These are phyloP conservation scores for Apophysomyces sp. DNA, from an alignment of 371 early-diverging fungal species.

Conservation along the genomic window DNA sequence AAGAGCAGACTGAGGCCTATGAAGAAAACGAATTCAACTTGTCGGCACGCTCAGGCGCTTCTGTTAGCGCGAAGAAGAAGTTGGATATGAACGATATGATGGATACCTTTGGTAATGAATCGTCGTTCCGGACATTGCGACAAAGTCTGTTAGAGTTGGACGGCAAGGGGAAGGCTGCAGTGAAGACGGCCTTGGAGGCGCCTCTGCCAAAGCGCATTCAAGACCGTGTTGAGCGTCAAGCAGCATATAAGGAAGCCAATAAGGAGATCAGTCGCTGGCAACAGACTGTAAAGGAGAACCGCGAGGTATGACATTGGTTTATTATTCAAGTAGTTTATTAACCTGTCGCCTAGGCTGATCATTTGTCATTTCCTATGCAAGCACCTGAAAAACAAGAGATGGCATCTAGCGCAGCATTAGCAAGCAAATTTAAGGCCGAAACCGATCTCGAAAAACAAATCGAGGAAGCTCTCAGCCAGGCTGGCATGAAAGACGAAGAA, in stretches of 20 bases:
- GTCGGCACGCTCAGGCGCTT: conserved; percentile 37
- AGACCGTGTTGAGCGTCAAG: conserved; percentile 83
- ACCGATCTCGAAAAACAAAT: conserved; percentile 85
- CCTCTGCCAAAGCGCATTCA: conserved; percentile 83
- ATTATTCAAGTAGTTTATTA: neutral
- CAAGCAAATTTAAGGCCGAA: conserved; percentile 57
- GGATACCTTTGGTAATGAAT: conserved; percentile 59
- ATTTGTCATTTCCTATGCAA: conserved; percentile 73
- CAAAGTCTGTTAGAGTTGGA: conserved; percentile 61
- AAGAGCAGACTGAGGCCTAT: conserved; percentile 71
- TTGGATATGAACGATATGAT: conserved; percentile 78
- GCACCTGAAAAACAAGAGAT: conserved; percentile 26
- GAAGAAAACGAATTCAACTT: conserved; percentile 81
- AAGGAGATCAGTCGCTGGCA: conserved; percentile 87
- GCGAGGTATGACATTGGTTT: conserved; percentile 42
- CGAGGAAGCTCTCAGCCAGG: conserved; percentile 58
- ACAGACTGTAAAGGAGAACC: conserved; percentile 76
- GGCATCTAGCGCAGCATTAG: conserved; percentile 59
- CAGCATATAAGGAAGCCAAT: conserved; percentile 77
- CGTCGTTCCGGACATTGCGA: conserved; percentile 60
- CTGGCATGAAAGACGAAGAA: conserved; percentile 79
- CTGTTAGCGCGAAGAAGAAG: conserved; percentile 46
- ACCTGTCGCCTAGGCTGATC: conserved; percentile 58
- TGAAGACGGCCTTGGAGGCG: conserved; percentile 64
- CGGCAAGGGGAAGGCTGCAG: conserved; percentile 46